Evolutionary conservation across 2,329 filamentous ascomycete species (phyloP).

Genomic region (Lachnellula cervina): DNA sequence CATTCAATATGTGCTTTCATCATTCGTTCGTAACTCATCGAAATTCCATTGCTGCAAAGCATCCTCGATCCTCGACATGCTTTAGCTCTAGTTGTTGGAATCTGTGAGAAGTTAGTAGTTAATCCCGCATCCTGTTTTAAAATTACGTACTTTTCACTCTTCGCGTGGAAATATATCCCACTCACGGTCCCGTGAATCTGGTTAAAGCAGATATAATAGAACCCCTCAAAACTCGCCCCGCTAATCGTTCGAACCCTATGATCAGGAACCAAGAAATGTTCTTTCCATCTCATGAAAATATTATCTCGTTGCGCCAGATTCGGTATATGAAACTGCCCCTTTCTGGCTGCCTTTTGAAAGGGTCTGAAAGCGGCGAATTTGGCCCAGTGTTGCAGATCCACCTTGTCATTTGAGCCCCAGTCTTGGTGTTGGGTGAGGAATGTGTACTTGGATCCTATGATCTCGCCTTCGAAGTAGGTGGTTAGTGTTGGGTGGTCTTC

Average conservation of each 20-base stretch:
- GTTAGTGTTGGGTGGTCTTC: slow-evolving; percentile 96
- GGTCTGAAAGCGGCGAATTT: slow-evolving; percentile 85
- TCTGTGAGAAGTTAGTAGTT: slow-evolving; percentile 41
- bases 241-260: slow-evolving; percentile 86
- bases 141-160: slow-evolving; percentile 83
- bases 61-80: slow-evolving; percentile 80
- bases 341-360: slow-evolving; percentile 55
- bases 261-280: slow-evolving; percentile 94
- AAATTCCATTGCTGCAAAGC: slow-evolving; percentile 84
- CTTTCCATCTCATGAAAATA: slow-evolving; percentile 99
- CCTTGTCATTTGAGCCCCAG: slow-evolving; percentile 90
- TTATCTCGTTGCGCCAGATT: slow-evolving; percentile 77
- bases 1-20: slow-evolving; percentile 11
- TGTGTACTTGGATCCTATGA: slow-evolving; percentile 91
- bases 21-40: slow-evolving; percentile 50
- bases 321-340: slow-evolving; percentile 55
- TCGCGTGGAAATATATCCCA: slow-evolving; percentile 96
- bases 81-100: slow-evolving; percentile 91
- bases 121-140: not conserved
- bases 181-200: slow-evolving; percentile 80
- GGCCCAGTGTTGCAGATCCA: slow-evolving; percentile 88
- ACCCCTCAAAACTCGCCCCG: slow-evolving; percentile 95
- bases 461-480: slow-evolving; percentile 97
- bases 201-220: slow-evolving; percentile 99
- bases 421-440: slow-evolving; percentile 84